A percentile compares a stretch with the other conserved stretches of the same genome.
Evolutionary conservation across 495 filamentous ascomycete genomes (phyloP).

Genomic region (Sphaerosporella brunnea): DNA sequence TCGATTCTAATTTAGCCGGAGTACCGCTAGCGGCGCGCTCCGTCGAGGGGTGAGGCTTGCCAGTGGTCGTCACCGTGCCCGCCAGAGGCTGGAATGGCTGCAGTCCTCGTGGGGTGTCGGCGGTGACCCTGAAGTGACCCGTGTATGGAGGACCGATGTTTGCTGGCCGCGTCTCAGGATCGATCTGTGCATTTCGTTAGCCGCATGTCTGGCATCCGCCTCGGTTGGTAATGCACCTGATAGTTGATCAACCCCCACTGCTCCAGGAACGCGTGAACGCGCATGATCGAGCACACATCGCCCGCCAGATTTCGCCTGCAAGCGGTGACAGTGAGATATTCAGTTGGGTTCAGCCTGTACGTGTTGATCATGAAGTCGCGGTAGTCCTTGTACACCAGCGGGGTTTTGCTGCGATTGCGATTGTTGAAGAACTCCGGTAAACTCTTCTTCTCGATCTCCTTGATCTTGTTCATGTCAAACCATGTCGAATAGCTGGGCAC

Average conservation of each 20-base stretch:
- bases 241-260: slow-evolving; percentile 99
- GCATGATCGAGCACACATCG: slow-evolving; percentile 97
- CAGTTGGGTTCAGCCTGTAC: slow-evolving; percentile 81
- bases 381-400: slow-evolving; percentile 95
- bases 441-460: slow-evolving; percentile 75
- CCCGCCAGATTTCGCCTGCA: slow-evolving; percentile 89
- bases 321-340: slow-evolving; percentile 96
- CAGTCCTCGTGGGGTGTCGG: slow-evolving; percentile 84
- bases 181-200: slow-evolving; percentile 45
- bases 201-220: not conserved
- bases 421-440: slow-evolving; percentile 96
- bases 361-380: slow-evolving; percentile 99
- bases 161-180: slow-evolving; percentile 83
- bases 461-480: slow-evolving; percentile 93
- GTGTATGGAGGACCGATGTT: slow-evolving; percentile 94
- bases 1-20: slow-evolving; percentile 59
- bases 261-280: slow-evolving; percentile 94
- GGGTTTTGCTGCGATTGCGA: slow-evolving; percentile 92
- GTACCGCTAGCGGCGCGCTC: slow-evolving; percentile 56
- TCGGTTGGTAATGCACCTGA: slow-evolving; percentile 42
- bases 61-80: slow-evolving; percentile 51
- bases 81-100: slow-evolving; percentile 86
- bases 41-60: slow-evolving; percentile 51
- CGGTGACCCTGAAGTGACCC: slow-evolving; percentile 85
- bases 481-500: slow-evolving; percentile 90